A percentile compares a stretch with the other conserved stretches of the same genome.
Evolutionary conservation across 2,329 filamentous ascomycete species (phyloP).

Genomic region (Sporothrix luriei): DNA sequence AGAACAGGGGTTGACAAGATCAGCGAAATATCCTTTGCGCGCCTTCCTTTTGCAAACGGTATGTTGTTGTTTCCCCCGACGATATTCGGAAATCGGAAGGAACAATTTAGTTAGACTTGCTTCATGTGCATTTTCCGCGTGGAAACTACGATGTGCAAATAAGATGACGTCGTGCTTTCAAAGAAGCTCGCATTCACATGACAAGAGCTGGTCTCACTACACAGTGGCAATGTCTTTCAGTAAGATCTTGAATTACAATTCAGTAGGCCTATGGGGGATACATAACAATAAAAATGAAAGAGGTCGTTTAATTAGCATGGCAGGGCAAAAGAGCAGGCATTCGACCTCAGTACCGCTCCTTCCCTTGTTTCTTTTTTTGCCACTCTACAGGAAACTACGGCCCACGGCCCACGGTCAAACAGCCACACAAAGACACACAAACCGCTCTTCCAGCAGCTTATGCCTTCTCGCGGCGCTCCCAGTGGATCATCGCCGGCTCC

Average conservation of each 20-base stretch:
- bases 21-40: background rate
- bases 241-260: constrained; percentile 27
- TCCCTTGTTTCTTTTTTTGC: background rate
- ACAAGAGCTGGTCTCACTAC: background rate
- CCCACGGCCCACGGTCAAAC: no score
- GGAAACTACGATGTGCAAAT: background rate
- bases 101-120: background rate
- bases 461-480: constrained; percentile 66
- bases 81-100: background rate
- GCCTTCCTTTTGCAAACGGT: background rate
- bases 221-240: constrained; percentile 11
- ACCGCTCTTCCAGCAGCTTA: constrained; percentile 29
- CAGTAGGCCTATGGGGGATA: constrained; percentile 16
- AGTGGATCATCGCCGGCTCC: constrained; percentile 71
- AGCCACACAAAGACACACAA: constrained; percentile 9
- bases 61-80: background rate
- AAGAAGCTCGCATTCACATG: background rate
- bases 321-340: constrained; percentile 9
- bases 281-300: constrained; percentile 14
- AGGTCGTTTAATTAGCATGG: constrained; percentile 24
- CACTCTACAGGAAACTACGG: background rate
- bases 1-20: background rate
- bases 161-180: background rate
- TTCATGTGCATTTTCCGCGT: background rate
- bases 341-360: constrained; percentile 1